Conservation (phyloP, 371 early-diverging fungal species). For the Antonospora locustae region DNA sequence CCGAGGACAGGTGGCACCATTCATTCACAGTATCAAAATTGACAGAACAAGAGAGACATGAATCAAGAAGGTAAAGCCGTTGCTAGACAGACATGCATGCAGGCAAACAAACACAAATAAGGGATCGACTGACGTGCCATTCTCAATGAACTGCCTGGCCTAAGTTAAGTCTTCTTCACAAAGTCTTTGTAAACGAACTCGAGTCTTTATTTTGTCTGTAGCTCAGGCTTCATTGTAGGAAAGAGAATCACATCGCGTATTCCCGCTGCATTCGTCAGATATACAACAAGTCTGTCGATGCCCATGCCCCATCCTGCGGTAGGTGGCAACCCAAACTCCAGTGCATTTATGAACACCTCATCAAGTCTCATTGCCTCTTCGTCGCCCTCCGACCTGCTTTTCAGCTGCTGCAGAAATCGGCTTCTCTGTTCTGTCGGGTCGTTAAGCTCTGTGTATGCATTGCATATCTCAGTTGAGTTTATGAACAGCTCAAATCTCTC, state of each 20-base stretch:
- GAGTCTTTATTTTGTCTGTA: no score
- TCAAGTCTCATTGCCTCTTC: constrained; percentile 96
- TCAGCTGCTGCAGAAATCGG: constrained; percentile 86
- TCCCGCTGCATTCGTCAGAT: constrained; percentile 90
- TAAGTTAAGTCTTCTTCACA: no score
- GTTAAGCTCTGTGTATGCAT: constrained; percentile 94
- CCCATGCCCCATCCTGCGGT: constrained; percentile 95
- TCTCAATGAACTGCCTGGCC: no score
- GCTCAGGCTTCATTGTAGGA: constrained; percentile 62
- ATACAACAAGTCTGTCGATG: constrained; percentile 92
- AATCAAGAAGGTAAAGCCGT: no score
- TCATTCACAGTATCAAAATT: no score
- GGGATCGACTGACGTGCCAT: no score
- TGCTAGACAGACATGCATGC: no score
- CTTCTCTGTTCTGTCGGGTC: constrained; percentile 88
- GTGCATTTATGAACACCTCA: constrained; percentile 83
- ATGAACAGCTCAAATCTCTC: constrained; percentile 98
- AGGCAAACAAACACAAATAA: no score
- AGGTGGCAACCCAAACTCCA: constrained; percentile 95
- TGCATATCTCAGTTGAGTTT: constrained; percentile 91
- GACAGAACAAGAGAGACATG: no score
- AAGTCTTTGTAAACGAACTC: no score
- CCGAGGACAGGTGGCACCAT: no score
- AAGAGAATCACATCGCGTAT: constrained; percentile 90
- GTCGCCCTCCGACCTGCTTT: constrained; percentile 89